Conservation (phyloP, 2,329 filamentous ascomycete species). For the Neofusicoccum cordaticola region DNA sequence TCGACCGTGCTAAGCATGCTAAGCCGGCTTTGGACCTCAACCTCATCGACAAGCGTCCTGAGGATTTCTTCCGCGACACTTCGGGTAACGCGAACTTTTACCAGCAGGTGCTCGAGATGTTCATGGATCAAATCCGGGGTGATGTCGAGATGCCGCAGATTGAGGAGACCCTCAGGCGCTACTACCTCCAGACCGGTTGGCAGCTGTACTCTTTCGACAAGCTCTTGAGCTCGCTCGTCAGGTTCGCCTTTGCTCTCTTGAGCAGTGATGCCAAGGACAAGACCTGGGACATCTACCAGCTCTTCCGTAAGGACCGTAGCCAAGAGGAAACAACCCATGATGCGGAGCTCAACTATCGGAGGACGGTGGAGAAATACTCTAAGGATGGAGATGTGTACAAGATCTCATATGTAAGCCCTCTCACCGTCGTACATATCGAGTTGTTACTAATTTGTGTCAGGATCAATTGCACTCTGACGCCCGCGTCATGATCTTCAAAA, state of each 20-base stretch:
- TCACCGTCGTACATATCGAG: too few relatives aligned
- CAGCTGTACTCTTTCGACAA: constrained; percentile 91
- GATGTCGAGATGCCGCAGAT: constrained; percentile 80
- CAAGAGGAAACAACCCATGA: constrained; percentile 85
- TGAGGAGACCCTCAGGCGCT: constrained; percentile 87
- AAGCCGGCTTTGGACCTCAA: constrained; percentile 84
- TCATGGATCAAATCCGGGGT: constrained; percentile 80
- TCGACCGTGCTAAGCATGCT: constrained; percentile 67
- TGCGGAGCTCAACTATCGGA: constrained; percentile 84
- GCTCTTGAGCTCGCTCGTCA: constrained; percentile 75
- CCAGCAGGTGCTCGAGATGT: constrained; percentile 76
- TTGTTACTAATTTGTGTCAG: constrained; percentile 26
- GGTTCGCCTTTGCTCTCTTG: constrained; percentile 78
- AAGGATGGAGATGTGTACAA: constrained; percentile 92
- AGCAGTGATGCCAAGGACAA: constrained; percentile 88
- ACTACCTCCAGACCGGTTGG: constrained; percentile 88
- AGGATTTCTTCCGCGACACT: constrained; percentile 71
- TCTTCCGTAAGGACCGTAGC: constrained; percentile 79
- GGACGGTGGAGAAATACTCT: constrained; percentile 86
- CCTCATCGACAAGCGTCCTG: constrained; percentile 72
- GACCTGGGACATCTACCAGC: constrained; percentile 82
- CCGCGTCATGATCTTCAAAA: constrained; percentile 78
- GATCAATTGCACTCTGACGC: constrained; percentile 67
- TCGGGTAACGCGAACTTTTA: constrained; percentile 70
- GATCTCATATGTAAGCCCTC: constrained; percentile 76